These are phyloP conservation scores for Cryptococcus maquisensis DNA, from an alignment of 1,284 basidiomycete genomes.

Conservation along the genomic window DNA sequence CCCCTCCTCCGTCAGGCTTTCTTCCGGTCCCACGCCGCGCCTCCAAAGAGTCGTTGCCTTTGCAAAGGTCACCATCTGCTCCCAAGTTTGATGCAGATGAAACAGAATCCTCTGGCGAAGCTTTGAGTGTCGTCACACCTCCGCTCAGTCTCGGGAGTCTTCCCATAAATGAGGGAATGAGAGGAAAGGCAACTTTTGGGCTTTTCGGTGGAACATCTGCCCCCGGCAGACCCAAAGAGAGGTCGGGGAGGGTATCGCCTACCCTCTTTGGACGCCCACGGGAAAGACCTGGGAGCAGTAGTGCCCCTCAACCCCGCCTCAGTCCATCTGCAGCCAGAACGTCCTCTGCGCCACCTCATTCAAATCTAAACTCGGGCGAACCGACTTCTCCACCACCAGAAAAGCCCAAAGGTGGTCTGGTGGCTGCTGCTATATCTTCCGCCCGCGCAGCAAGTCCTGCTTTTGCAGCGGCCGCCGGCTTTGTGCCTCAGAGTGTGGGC, in stretches of 20 bases:
- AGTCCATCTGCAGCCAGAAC: background rate
- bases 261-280: background rate
- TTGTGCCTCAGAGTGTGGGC: constrained; percentile 52
- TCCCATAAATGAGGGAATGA: constrained; percentile 11
- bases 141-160: constrained; percentile 17
- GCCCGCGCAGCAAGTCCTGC: constrained; percentile 38
- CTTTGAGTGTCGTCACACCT: constrained; percentile 25
- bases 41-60: constrained; percentile 35
- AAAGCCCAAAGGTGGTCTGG: constrained; percentile 27
- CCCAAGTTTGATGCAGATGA: constrained; percentile 40
- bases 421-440: constrained; percentile 39
- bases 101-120: constrained; percentile 36
- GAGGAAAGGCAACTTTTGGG: constrained; percentile 37
- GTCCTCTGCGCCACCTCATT: background rate
- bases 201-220: constrained; percentile 24
- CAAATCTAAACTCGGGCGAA: background rate
- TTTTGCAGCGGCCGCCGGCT: constrained; percentile 36
- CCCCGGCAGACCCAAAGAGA: background rate
- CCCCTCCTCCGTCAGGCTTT: constrained; percentile 46
- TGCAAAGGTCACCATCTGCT: constrained; percentile 32
- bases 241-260: background rate
- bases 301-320: background rate
- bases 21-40: constrained; percentile 36
- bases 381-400: background rate
- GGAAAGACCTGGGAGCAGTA: background rate